Base-by-base conservation (phyloP, 2,329 filamentous ascomycete species). In the Penicillium glabrum region DNA sequence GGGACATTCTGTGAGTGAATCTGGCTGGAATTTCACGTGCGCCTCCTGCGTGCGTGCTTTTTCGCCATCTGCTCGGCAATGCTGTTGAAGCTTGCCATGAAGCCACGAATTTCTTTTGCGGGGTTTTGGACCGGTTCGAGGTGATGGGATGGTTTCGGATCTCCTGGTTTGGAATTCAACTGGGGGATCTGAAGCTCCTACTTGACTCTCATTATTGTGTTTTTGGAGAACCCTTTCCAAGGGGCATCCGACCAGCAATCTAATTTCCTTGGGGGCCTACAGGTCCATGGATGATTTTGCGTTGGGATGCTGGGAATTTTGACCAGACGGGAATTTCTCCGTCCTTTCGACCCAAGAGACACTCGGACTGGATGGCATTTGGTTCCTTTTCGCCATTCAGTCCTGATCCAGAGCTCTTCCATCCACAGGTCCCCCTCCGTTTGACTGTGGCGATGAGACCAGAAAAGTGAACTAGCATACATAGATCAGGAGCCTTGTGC, bases 1-100 rank as follows among this genome's bases (percentile, higher is more conserved):
- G 95, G 95, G 87, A 91, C 72, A 90, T 99, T 67, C 85, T 97
- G 69, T 99, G 87, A 83, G 31, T 44, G 27, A 19, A 33, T 51
- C 31, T 11, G 54, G 45, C 21, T 51, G 14, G 41, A 59, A 54
- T 56, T 46, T 37, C 41, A 54, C 55, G 54, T 49, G 57, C 58
- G 53, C 53, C 49, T 39, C 24, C 35, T 51, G 51, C 51, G 48
- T 35, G 41, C 41, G 26, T 52, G 47, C 44, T 44, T 54, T 33
- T 55, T 54, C 52, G 53, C 52, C 56, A 56, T 50, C 61, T 57
- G 49, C 41, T 43, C 49, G 53, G 50, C 37, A 46, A 37, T 29
- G 39, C 39, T 23, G n/a, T 46, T 11, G 21, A 37, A 44, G 49
- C 26, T 53, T 53, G 39, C 43, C 52, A 59, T 49, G 56, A 61